Conservation (phyloP, 306 rosid genomes). For the Acmispon strigosus region DNA sequence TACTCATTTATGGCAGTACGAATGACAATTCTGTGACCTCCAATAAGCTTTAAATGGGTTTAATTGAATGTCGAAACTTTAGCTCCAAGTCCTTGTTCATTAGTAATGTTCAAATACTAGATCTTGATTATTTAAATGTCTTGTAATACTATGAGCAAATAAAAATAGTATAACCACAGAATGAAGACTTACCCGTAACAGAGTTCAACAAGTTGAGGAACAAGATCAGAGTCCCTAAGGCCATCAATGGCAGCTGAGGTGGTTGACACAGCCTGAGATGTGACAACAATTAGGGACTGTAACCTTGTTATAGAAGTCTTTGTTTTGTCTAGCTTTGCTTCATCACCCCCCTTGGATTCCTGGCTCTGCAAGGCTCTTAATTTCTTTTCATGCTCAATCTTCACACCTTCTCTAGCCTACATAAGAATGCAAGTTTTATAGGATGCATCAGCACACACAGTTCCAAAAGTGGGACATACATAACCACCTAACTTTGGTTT, state of each 20-base stretch:
- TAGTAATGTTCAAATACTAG: too few species aligned
- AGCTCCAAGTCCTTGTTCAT: conserved; percentile 6
- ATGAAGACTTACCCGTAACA: conserved; percentile 68
- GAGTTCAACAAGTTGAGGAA: conserved; percentile 89
- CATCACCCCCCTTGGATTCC: conserved; percentile 85
- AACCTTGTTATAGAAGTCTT: conserved; percentile 74
- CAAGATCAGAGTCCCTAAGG: conserved; percentile 82
- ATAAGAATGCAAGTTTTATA: conserved; percentile 6
- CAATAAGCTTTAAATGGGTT: conserved; percentile 1
- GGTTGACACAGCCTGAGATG: conserved; percentile 91
- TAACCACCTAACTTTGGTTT: not conserved
- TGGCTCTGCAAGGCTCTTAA: conserved; percentile 67
- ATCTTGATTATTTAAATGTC: not conserved
- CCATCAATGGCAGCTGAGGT: conserved; percentile 78
- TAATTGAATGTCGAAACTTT: not conserved
- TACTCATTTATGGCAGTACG: conserved; percentile 15
- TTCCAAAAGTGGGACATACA: conserved; percentile 17
- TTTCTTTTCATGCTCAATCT: conserved; percentile 86
- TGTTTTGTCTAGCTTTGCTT: conserved; percentile 72
- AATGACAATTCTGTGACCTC: not conserved
- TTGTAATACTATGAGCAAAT: not conserved
- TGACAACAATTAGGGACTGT: conserved; percentile 78
- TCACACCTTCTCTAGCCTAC: conserved; percentile 84
- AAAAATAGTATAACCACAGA: not conserved
- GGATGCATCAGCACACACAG: conserved; percentile 21